Conservation (phyloP, 2,329 filamentous ascomycete genomes). For the Hypoxylon sp. region DNA sequence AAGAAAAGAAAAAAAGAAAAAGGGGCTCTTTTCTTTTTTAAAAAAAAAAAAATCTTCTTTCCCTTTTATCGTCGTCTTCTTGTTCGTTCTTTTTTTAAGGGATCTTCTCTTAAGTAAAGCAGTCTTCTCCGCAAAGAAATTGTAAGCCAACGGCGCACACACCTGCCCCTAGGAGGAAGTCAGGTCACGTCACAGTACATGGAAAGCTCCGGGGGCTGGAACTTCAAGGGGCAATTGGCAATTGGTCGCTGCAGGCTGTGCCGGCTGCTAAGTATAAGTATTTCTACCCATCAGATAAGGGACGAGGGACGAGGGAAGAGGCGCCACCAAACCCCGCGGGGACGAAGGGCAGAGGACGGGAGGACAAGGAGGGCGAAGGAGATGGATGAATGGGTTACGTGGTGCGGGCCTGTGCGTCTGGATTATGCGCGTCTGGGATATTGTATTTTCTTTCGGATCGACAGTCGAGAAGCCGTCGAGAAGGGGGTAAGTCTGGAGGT, state of each 20-base stretch:
- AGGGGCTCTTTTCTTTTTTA: neutral
- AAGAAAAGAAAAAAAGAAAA: too few relatives aligned
- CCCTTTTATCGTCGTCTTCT: neutral
- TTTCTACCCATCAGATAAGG: neutral
- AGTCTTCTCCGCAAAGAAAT: neutral
- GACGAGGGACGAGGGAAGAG: neutral
- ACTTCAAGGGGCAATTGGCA: neutral
- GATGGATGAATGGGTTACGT: neutral
- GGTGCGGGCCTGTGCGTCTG: neutral
- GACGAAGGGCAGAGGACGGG: neutral
- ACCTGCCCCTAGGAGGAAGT: conserved; percentile 2
- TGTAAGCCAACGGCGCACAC: neutral
- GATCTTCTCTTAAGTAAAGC: neutral
- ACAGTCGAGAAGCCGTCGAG: neutral
- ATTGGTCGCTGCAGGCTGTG: neutral
- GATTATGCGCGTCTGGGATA: neutral
- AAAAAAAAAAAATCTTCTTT: too few relatives aligned
- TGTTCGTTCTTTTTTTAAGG: neutral
- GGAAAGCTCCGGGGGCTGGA: conserved; percentile 1
- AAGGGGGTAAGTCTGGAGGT: too few relatives aligned
- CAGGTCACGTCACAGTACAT: conserved; percentile 1
- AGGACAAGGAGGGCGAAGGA: neutral
- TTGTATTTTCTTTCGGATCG: neutral
- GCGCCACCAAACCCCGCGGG: neutral
- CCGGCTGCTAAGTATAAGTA: neutral